Evolutionary conservation across 108 stramenopile genomes (phyloP).

Genomic region (Aureococcus anophagefferens): DNA sequence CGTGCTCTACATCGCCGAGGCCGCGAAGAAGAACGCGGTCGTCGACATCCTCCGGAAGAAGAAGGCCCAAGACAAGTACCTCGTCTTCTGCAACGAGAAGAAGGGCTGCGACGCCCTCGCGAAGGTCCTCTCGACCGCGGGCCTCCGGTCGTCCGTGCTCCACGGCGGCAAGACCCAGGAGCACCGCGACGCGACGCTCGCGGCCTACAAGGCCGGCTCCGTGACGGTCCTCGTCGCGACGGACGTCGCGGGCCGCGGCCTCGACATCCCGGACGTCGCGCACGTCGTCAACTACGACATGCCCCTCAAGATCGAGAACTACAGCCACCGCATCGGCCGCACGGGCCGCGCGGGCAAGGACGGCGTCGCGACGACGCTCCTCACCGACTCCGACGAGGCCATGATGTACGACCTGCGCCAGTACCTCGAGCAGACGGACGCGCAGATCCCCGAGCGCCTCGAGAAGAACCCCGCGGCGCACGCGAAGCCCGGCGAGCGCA

Average conservation of each 20-base stretch:
- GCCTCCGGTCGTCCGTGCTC: slow-evolving; percentile 69
- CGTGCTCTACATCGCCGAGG: slow-evolving; percentile 64
- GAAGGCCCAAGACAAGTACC: slow-evolving; percentile 57
- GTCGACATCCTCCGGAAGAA: slow-evolving; percentile 7
- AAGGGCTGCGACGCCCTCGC: slow-evolving; percentile 47
- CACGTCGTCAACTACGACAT: slow-evolving; percentile 95
- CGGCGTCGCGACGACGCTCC: slow-evolving; percentile 81
- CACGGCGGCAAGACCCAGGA: slow-evolving; percentile 95
- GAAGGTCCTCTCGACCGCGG: slow-evolving; percentile 63
- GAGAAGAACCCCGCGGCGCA: slow-evolving; percentile 30
- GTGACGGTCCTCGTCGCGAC: slow-evolving; percentile 78
- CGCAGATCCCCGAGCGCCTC: slow-evolving; percentile 58
- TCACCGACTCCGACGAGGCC: slow-evolving; percentile 82
- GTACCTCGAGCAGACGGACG: slow-evolving; percentile 69
- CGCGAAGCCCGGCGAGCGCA: slow-evolving; percentile 7
- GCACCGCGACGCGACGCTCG: slow-evolving; percentile 87
- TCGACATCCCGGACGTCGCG: slow-evolving; percentile 89
- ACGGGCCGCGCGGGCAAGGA: slow-evolving; percentile 94
- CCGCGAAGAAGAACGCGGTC: slow-evolving; percentile 69
- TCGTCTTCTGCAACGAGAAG: slow-evolving; percentile 97
- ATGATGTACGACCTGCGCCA: slow-evolving; percentile 69
- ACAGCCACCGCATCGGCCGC: slow-evolving; percentile 92
- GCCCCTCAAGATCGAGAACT: slow-evolving; percentile 84
- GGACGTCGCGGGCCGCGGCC: slow-evolving; percentile 90
- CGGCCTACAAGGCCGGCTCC: slow-evolving; percentile 61